Evolutionary conservation across 1,284 basidiomycete species (phyloP), one percentile per base, ranked within the genome.

Genomic region (Cryptococcus sp.): DNA sequence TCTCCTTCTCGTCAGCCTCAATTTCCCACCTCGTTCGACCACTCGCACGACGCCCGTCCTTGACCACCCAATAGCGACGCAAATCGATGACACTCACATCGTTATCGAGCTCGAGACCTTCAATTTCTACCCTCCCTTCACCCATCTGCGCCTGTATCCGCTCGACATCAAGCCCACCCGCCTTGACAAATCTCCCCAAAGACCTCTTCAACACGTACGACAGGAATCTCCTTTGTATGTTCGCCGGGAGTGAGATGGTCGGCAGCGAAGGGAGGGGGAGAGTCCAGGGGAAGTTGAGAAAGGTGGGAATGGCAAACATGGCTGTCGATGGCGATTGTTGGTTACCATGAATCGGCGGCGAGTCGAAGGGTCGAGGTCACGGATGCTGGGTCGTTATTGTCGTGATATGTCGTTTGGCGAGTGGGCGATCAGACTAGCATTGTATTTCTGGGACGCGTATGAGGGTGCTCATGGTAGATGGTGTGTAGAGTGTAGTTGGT

Each of bases 111-210:
- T 90, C 82, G 39, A 97, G 75, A 58, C 89, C 82, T 54, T 84
- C 84, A 25, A 97, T 79, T 71, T 92, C 87, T 14, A 97, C 82
- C 64, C 81, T 84, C 14, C 93, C 93, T 39, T 84, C 86, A 7
- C 87, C 85, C 59, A 97, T 85, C 69, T 94, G 90, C 22, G 90
- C 87, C 62, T 95, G 90, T 63, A 97, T 85, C 70, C 91, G 83
- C 50, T 85, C 80, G 43, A 82, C 77, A 71, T 95, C 87, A 51
- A 97, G 80, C 61, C 92, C 88, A 11, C 88, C 89, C 22, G 86
- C 86, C 63, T 85, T 84, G 54, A 97, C 79, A 54, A 95, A 80
- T 63, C 86, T 85, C 2, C 93, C 93, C 0, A 97, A 76, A 2
- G 83, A 80, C 55, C 84, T 83, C 75, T 84, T 86, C 54, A 97